Evolutionary conservation across 257 asterid species (phyloP).

Genomic region (Fraxinus pennsylvanica): DNA sequence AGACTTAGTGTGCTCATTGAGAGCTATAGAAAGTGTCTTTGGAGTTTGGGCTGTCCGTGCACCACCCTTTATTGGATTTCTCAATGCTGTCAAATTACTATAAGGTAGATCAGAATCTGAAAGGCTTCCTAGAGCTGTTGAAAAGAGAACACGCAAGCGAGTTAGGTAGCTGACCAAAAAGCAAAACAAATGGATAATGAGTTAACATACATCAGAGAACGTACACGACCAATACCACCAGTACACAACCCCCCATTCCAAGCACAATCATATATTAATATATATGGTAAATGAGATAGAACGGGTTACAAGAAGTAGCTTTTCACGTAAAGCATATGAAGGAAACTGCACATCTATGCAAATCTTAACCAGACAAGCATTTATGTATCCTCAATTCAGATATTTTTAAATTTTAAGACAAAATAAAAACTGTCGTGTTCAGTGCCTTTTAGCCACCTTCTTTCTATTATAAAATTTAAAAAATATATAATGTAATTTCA

Average conservation of each 20-base stretch:
- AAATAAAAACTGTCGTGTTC: not conserved
- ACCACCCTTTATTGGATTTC: slow-evolving; percentile 40
- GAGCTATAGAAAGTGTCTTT: slow-evolving; percentile 45
- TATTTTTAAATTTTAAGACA: not conserved
- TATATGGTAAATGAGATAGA: not conserved
- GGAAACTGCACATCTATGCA: not conserved
- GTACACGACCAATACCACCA: not conserved
- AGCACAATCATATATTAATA: too few relatives aligned
- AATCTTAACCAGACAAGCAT: not conserved
- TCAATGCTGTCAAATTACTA: slow-evolving; percentile 46
- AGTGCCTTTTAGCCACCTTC: not conserved
- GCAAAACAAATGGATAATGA: not conserved
- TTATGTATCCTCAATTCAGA: not conserved
- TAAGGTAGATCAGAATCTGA: slow-evolving; percentile 61
- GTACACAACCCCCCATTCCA: not conserved
- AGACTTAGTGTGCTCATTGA: slow-evolving; percentile 72
- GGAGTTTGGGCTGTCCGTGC: slow-evolving; percentile 34
- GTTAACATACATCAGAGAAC: not conserved
- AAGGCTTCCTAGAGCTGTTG: slow-evolving; percentile 57
- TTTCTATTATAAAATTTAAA: too few relatives aligned
- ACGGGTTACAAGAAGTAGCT: not conserved
- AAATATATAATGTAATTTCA: too few relatives aligned
- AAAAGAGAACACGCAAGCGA: not conserved
- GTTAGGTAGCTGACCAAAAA: not conserved
- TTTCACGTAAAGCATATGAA: not conserved